phyloP scores from a whole-genome alignment of 495 filamentous ascomycete genomes.

The Aspergillus bridgeri region DNA sequence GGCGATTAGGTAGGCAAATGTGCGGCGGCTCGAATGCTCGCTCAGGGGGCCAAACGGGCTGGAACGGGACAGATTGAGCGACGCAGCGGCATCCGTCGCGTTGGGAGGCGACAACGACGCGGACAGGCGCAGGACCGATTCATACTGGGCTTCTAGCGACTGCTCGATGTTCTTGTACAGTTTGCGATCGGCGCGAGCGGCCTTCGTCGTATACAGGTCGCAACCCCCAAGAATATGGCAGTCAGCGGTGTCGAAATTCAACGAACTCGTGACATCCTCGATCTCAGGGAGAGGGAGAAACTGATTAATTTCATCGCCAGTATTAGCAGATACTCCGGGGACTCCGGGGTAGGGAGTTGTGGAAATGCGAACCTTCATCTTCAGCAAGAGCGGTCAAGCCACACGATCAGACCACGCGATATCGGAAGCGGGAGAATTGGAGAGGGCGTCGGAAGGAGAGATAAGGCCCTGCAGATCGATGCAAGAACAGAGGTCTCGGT shows the following conservation, averaged over 20 bases:
- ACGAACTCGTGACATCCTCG: conserved; percentile 79
- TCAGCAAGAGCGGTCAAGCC: conserved; percentile 12
- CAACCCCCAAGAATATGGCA: conserved; percentile 86
- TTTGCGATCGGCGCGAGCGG: conserved; percentile 90
- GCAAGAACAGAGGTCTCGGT: conserved; percentile 4
- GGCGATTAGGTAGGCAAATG: conserved; percentile 93
- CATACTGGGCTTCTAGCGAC: conserved; percentile 83
- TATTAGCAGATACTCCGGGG: background rate
- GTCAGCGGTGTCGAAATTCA: conserved; percentile 92
- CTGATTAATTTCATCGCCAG: conserved; percentile 44
- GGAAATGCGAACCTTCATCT: conserved; percentile 25
- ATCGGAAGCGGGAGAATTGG: conserved; percentile 9
- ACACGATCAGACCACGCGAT: background rate
- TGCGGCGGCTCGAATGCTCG: conserved; percentile 80
- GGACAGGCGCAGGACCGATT: conserved; percentile 76
- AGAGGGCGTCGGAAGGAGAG: background rate
- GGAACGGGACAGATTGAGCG: conserved; percentile 73
- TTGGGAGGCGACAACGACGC: conserved; percentile 78
- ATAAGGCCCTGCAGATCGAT: conserved; percentile 6
- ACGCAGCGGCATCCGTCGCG: conserved; percentile 45
- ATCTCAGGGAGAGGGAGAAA: conserved; percentile 88
- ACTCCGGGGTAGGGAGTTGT: background rate
- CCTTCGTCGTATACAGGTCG: conserved; percentile 96
- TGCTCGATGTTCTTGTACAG: conserved; percentile 92
- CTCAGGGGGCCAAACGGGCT: conserved; percentile 89